Percentiles rank a stretch among this genome's conserved stretches.
Conservation (phyloP, 495 filamentous ascomycete species). For the Sabuloglossum arenarium region DNA sequence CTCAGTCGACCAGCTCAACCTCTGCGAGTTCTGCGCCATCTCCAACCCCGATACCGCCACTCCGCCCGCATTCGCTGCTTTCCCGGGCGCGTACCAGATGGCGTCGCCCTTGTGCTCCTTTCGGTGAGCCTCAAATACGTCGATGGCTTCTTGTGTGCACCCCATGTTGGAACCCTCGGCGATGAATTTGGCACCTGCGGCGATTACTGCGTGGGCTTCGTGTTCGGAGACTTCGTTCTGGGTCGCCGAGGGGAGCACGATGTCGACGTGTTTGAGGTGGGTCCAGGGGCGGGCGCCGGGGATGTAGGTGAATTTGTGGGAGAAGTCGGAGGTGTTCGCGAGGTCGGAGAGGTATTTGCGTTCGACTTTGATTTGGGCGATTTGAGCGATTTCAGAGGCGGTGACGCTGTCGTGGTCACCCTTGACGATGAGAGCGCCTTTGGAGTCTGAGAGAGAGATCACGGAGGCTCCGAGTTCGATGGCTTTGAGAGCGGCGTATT, state of each 20-base stretch:
- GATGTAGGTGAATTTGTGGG: slow-evolving; percentile 66
- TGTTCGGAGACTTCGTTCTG: slow-evolving; percentile 91
- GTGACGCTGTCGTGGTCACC: slow-evolving; percentile 47
- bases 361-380: slow-evolving; percentile 68
- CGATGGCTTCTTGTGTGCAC: slow-evolving; percentile 87
- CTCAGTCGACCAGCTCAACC: slow-evolving; percentile 66
- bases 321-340: slow-evolving; percentile 26
- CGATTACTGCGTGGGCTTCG: slow-evolving; percentile 67
- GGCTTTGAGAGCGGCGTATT: slow-evolving; percentile 92
- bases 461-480: slow-evolving; percentile 90
- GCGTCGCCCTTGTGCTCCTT: slow-evolving; percentile 45
- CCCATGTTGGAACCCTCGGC: slow-evolving; percentile 99
- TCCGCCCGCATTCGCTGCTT: slow-evolving; percentile 94
- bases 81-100: slow-evolving; percentile 93
- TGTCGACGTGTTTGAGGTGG: slow-evolving; percentile 72
- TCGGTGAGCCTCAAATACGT: slow-evolving; percentile 72
- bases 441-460: slow-evolving; percentile 83
- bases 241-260: slow-evolving; percentile 82
- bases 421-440: slow-evolving; percentile 57
- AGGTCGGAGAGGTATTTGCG: slow-evolving; percentile 59
- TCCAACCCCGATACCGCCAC: slow-evolving; percentile 94
- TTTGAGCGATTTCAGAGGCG: slow-evolving; percentile 51
- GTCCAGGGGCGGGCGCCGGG: slow-evolving; percentile 78
- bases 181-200: slow-evolving; percentile 60
- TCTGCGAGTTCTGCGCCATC: slow-evolving; percentile 94